Conservation (phyloP, 164 flowering plant genomes). For the Kingdonia uniflora region DNA sequence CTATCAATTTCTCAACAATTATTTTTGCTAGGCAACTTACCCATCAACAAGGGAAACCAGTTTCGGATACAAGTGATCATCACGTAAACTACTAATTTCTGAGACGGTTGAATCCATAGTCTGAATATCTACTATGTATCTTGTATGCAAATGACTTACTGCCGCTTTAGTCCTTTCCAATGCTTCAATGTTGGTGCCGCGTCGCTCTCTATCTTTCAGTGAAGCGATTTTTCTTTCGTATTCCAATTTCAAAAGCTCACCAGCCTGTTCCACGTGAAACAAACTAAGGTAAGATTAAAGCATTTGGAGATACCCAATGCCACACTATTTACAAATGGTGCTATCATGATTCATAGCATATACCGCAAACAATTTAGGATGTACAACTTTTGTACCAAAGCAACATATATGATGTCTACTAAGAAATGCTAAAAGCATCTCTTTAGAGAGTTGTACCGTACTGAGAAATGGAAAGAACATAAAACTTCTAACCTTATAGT, state of each 20-base stretch:
- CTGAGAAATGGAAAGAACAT: no score
- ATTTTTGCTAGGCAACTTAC: conserved; percentile 31
- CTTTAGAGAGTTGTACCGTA: no score
- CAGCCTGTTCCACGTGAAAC: conserved; percentile 41
- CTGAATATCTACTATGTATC: conserved; percentile 89
- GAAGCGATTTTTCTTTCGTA: conserved; percentile 63
- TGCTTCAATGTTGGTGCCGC: conserved; percentile 45
- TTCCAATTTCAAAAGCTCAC: conserved; percentile 83
- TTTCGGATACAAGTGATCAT: conserved; percentile 68
- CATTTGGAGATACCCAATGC: neutral
- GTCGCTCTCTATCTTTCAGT: conserved; percentile 63
- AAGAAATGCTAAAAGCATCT: no score
- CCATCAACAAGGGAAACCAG: conserved; percentile 67
- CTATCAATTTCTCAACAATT: no score
- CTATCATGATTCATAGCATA: no score
- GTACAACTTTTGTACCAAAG: no score
- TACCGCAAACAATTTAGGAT: no score
- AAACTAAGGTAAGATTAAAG: neutral
- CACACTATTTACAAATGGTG: no score
- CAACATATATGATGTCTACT: no score
- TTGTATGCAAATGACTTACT: conserved; percentile 81
- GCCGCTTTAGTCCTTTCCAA: conserved; percentile 86
- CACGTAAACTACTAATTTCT: conserved; percentile 67
- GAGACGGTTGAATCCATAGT: conserved; percentile 86
- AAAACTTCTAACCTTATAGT: no score